Evolutionary conservation across 169 alveolate genomes (phyloP), one percentile per base, ranked within the genome.

Genomic region (Cystoisospora suis): DNA sequence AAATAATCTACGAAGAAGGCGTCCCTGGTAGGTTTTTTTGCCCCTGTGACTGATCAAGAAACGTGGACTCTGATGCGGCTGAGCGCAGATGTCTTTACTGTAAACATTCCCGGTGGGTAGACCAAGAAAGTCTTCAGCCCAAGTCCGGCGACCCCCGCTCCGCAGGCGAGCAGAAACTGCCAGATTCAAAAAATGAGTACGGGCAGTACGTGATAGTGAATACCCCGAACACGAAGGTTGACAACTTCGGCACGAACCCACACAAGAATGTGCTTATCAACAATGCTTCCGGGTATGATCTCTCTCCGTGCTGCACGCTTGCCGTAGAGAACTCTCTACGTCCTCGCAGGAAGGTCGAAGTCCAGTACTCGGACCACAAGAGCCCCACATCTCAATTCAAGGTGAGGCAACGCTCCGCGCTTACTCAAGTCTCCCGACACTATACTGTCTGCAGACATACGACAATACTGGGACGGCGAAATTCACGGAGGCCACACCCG

Each of bases 1-100:
- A 87, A 83, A 87, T 87, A 34, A 72, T 87, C 79, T 87, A 87
- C 59, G 81, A 81, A 27, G 92, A 87, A n/a, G 92, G 87, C 20
- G 58, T 70, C n/a, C 92, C 92, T 4, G 92, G 92, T 87, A 81
- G 36, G 42, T 49, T 34, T 17, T 38, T n/a, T n/a, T n/a, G n/a
- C n/a, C n/a, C n/a, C n/a, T n/a, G n/a, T n/a, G n/a, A n/a, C n/a
- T n/a, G n/a, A n/a, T n/a, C n/a, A n/a, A n/a, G n/a, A n/a, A n/a
- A n/a, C n/a, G n/a, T n/a, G n/a, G n/a, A n/a, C 23, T 65, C 29
- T 65, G 15, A 53, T 53, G 15, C 23, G 65, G 23, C 23, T 15
- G 44, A 9, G 7, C 40, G 7, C 87, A 87, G 92, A 87, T 75
- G 47, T 87, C 3, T n/a, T 75, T 0, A 86, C 87, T 17, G 75